Evolutionary conservation across 306 rosid genomes (phyloP).

Genomic region (Macrotyloma uniflorum): DNA sequence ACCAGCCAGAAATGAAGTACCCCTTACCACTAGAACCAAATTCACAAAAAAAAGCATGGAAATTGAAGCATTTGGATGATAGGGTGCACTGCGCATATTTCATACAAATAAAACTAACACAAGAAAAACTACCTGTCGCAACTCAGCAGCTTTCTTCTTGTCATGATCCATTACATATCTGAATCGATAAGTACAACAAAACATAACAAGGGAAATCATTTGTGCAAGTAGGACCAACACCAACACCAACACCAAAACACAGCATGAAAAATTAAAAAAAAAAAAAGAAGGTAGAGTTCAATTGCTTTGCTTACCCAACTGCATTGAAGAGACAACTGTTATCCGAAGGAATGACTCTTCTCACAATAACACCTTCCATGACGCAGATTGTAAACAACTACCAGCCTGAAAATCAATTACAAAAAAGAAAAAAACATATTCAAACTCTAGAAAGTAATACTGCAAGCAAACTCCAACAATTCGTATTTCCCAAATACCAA

Average conservation of each 20-base stretch:
- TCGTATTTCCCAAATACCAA: background rate
- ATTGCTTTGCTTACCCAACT: constrained; percentile 70
- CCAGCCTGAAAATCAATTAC: constrained; percentile 48
- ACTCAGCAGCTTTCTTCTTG: constrained; percentile 68
- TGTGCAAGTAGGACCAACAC: background rate
- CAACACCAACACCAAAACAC: background rate
- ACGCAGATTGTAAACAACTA: constrained; percentile 15
- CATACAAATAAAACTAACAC: constrained; percentile 24
- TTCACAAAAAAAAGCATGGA: background rate
- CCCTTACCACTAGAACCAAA: background rate
- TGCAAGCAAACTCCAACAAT: background rate
- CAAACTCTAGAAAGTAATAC: constrained; percentile 18
- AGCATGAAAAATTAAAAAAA: background rate
- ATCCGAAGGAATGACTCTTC: constrained; percentile 86
- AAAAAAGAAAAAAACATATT: background rate
- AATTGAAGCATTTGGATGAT: constrained; percentile 15
- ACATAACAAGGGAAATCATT: constrained; percentile 5
- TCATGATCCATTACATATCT: constrained; percentile 96
- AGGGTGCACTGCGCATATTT: background rate
- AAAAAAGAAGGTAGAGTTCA: background rate
- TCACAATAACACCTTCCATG: constrained; percentile 79
- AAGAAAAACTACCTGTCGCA: constrained; percentile 74
- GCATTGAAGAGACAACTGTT: constrained; percentile 98
- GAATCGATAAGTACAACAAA: constrained; percentile 34
- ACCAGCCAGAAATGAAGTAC: background rate